Conservation (phyloP, 805 yeast genomes). For the Komagataella ulmi region DNA sequence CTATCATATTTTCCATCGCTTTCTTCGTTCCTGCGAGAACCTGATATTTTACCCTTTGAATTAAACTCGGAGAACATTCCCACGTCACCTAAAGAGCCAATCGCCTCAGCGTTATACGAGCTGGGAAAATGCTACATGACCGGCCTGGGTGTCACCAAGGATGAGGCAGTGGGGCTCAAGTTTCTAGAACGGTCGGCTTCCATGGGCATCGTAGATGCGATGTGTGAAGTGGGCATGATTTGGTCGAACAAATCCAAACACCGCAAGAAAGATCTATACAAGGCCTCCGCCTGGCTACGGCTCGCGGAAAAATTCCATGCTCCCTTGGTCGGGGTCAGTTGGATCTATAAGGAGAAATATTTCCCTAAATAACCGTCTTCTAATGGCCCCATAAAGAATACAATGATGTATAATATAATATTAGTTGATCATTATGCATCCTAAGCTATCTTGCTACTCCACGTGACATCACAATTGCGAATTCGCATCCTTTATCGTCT, state of each 20-base stretch:
- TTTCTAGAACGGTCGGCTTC: slow-evolving; percentile 53
- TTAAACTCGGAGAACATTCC: slow-evolving; percentile 17
- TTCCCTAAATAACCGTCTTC: neutral
- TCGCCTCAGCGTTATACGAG: slow-evolving; percentile 42
- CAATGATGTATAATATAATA: neutral
- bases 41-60: slow-evolving; percentile 20
- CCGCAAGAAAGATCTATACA: slow-evolving; percentile 40
- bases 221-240: slow-evolving; percentile 55
- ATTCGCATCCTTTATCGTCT: neutral
- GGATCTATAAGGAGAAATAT: slow-evolving; percentile 68
- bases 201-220: slow-evolving; percentile 54
- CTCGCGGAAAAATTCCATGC: slow-evolving; percentile 51
- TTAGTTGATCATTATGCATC: neutral
- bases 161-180: slow-evolving; percentile 43
- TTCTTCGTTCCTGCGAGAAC: slow-evolving; percentile 2
- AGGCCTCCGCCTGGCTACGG: slow-evolving; percentile 63
- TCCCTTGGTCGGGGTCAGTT: slow-evolving; percentile 50
- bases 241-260: slow-evolving; percentile 45
- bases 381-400: neutral
- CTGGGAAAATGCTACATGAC: slow-evolving; percentile 42
- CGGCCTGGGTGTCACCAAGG: slow-evolving; percentile 42
- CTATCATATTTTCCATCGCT: neutral
- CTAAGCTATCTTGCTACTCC: neutral
- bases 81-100: slow-evolving; percentile 25
- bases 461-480: neutral